Conservation (phyloP, 148 eudicot genomes). For the Camellia lanceoleosa region DNA sequence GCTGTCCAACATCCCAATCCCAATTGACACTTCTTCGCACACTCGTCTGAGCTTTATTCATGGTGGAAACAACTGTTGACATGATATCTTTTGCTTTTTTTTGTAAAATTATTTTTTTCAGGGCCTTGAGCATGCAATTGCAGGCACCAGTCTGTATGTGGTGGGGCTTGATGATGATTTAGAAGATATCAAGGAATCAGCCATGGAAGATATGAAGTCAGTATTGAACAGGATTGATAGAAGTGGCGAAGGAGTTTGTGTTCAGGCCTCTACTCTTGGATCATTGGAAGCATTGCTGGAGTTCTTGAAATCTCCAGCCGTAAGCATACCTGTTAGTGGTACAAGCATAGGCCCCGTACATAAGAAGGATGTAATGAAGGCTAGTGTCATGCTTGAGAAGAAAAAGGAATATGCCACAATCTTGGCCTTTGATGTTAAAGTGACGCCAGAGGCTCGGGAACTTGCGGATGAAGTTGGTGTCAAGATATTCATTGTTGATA, state of each 20-base stretch:
- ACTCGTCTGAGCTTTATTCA: not conserved
- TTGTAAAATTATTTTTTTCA: slow-evolving; percentile 13
- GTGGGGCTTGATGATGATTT: slow-evolving; percentile 84
- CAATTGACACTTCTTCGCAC: not conserved
- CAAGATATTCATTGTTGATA: slow-evolving; percentile 74
- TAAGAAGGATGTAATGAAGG: slow-evolving; percentile 93
- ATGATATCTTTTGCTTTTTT: not conserved
- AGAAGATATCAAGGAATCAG: slow-evolving; percentile 57
- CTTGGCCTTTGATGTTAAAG: slow-evolving; percentile 96
- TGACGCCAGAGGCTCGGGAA: slow-evolving; percentile 84
- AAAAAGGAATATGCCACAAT: slow-evolving; percentile 90
- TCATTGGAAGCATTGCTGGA: slow-evolving; percentile 87
- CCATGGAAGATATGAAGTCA: slow-evolving; percentile 80
- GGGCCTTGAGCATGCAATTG: slow-evolving; percentile 99
- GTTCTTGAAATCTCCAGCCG: slow-evolving; percentile 79
- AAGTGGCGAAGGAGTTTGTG: slow-evolving; percentile 92
- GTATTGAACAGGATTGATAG: slow-evolving; percentile 84
- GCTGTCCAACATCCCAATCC: too few species aligned
- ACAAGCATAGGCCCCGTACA: slow-evolving; percentile 94
- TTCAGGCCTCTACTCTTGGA: slow-evolving; percentile 95
- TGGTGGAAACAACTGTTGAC: not conserved
- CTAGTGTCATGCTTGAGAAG: slow-evolving; percentile 98
- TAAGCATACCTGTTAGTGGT: slow-evolving; percentile 89
- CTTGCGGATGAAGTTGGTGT: slow-evolving; percentile 90
- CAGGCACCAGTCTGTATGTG: slow-evolving; percentile 80